Evolutionary conservation across 106 monocot species (phyloP).

Genomic region (Alisma plantagoaquatica): DNA sequence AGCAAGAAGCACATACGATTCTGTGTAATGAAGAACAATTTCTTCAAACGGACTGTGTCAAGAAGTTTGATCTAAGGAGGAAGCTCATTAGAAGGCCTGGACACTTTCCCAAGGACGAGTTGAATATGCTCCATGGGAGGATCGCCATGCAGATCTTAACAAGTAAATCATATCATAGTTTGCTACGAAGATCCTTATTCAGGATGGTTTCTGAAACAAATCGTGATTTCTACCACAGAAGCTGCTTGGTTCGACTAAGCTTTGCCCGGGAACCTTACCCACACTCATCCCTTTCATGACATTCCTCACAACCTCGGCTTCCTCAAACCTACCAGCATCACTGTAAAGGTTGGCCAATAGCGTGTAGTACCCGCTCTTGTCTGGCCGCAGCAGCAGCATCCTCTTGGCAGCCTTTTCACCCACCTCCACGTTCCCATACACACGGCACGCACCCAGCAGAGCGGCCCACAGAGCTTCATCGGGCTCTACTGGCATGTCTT

Average conservation of each 20-base stretch:
- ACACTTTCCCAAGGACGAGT: too few species aligned
- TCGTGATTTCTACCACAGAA: too few species aligned
- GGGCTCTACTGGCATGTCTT: slow-evolving; percentile 40
- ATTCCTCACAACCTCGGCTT: slow-evolving; percentile 39
- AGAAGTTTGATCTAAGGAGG: too few species aligned
- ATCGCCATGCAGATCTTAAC: too few species aligned
- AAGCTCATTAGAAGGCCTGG: too few species aligned
- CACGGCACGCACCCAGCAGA: slow-evolving; percentile 26
- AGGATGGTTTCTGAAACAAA: too few species aligned
- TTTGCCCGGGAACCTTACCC: slow-evolving; percentile 35
- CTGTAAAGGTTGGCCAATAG: slow-evolving; percentile 40
- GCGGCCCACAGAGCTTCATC: slow-evolving; percentile 35
- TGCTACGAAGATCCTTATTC: too few species aligned
- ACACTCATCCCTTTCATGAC: slow-evolving; percentile 47
- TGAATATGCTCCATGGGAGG: too few species aligned
- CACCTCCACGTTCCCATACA: slow-evolving; percentile 28
- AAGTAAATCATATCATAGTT: too few species aligned
- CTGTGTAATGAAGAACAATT: too few species aligned
- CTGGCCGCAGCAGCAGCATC: slow-evolving; percentile 19
- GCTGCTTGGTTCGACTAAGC: slow-evolving; percentile 26
- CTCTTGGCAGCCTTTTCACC: slow-evolving; percentile 21
- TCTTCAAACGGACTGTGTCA: too few species aligned
- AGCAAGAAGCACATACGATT: too few species aligned
- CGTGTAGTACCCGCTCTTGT: slow-evolving; percentile 33
- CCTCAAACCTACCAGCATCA: slow-evolving; percentile 34